Evolutionary conservation across 192 early-diverging fungal genomes (phyloP).

Genomic region (Coemansia sp.): DNA sequence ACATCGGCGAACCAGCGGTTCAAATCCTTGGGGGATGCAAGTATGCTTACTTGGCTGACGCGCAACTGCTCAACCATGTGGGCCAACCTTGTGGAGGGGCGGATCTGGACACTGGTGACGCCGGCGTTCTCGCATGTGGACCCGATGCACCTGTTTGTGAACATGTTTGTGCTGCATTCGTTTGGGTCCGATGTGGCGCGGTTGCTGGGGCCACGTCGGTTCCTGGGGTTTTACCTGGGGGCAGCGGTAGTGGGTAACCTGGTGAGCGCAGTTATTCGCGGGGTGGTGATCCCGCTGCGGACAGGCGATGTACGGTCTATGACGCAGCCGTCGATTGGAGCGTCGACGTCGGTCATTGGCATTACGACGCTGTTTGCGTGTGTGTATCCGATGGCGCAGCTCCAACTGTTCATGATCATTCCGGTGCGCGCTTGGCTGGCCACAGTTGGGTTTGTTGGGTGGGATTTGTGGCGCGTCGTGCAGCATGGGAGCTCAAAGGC

Average conservation of each 20-base stretch:
- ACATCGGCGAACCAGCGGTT: slow-evolving; percentile 6
- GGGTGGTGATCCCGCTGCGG: slow-evolving; percentile 5
- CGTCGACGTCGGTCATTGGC: slow-evolving; percentile 44
- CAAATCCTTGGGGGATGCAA: slow-evolving; percentile 17
- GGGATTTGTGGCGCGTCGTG: slow-evolving; percentile 35
- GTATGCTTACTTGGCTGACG: slow-evolving; percentile 24
- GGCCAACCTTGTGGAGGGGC: slow-evolving; percentile 25
- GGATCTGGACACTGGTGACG: slow-evolving; percentile 52
- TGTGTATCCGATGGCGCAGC: slow-evolving; percentile 31
- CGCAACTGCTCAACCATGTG: slow-evolving; percentile 35
- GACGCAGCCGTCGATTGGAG: slow-evolving; percentile 35
- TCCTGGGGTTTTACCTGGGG: slow-evolving; percentile 39
- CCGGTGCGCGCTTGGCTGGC: slow-evolving; percentile 47
- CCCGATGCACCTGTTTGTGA: slow-evolving; percentile 38
- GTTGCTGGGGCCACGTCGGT: slow-evolving; percentile 24
- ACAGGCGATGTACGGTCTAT: slow-evolving; percentile 6
- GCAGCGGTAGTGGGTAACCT: slow-evolving; percentile 29
- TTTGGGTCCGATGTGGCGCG: slow-evolving; percentile 40
- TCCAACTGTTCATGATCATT: slow-evolving; percentile 40
- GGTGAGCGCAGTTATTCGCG: slow-evolving; percentile 32
- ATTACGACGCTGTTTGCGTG: slow-evolving; percentile 49
- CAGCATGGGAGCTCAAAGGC: slow-evolving; percentile 7
- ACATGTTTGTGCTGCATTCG: slow-evolving; percentile 51
- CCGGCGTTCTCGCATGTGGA: slow-evolving; percentile 52
- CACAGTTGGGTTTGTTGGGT: slow-evolving; percentile 35